Evolutionary conservation across 306 rosid species (phyloP), one percentile per base, ranked within the genome.

Genomic region (Cicer bijugum): DNA sequence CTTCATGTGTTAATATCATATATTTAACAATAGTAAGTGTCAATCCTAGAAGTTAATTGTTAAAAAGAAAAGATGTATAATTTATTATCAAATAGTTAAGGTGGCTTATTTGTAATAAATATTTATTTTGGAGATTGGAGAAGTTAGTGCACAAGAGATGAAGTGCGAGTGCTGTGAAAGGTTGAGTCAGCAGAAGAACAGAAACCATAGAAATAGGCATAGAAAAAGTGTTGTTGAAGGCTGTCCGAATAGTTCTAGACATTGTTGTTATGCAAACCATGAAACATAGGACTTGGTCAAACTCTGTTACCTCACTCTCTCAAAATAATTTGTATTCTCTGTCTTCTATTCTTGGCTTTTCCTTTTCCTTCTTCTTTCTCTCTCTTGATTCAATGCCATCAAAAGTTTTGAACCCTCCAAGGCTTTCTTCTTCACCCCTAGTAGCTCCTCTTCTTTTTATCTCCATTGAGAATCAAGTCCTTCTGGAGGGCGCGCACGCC

Each of bases 401-500:
- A 71, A 81, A 81, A 70, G 64, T 81, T 61, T 65, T 72, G 74
- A 63, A 72, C 66, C 83, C 59, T 75, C 71, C 68, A 52, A 50
- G 2, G 71, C 51, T 61, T 43, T 57, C 46, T 56, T 60, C 72
- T 64, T 67, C 81, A 43, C 45, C 73, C 56, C 14, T 45, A 67
- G 9, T 57, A 60, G 44, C 75, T 51, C 67, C 66, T 66, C 55
- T 75, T 67, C 44, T 45, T 43, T 2, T 44, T 11, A 43, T 35
- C 56, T 8, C 64, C 70, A 65, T 78, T 65, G 80, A 12, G 67
- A 58, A 53, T 69, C 83, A 55, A 44, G 44, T 80, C 82, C 80
- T 61, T 71, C 72, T n/a, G 16, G 69, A 76, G 92, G 92, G 90
- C 85, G 85, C 80, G 28, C 88, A 68, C 84, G 84, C 88, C 81